Evolutionary conservation across 2,329 filamentous ascomycete genomes (phyloP), one percentile per base, ranked within the genome.

Genomic region (Cytospora chrysosperma): DNA sequence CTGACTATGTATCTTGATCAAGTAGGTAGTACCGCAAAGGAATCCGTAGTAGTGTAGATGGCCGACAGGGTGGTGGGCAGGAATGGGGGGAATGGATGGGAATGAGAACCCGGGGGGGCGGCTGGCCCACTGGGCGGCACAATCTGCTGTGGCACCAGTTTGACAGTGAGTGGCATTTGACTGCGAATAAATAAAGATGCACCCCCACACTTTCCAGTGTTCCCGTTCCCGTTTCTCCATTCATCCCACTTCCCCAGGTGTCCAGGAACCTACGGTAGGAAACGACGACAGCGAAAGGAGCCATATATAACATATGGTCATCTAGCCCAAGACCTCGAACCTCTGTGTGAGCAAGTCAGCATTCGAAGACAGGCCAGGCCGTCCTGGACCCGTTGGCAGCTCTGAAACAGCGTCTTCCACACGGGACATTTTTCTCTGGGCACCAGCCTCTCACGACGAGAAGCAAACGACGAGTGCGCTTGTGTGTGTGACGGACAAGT

Each of bases 81-180:
- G n/a, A 47, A 47, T 80, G 74, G 43, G 74, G 43, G 43, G 37
- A 40, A 40, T 40, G 32, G 12, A 34, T 13, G 32, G 32, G 32
- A 79, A 82, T 82, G 69, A 67, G 62, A 59, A 19, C 66, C 21
- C 9, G 27, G 43, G 27, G 43, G 24, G 27, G 28, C 40, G 40
- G 40, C 40, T 43, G 40, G 40, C 40, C 43, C 43, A 47, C 43
- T 47, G 43, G n/a, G 43, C 43, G 8, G n/a, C 43, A 47, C 43
- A 47, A 47, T 47, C 43, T 47, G 43, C 59, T 30, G 51, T 61
- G 59, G 51, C 37, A 53, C 27, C 50, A 50, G 51, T 49, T 43
- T 51, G 40, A 54, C 50, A 54, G 58, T 60, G 58, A 54, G 58
- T 60, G 58, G 59, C 37, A 55, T n/a, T n/a, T n/a, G n/a, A n/a